phyloP scores from a whole-genome alignment of 1,284 basidiomycete genomes.

The Heliocybe sulcata region DNA sequence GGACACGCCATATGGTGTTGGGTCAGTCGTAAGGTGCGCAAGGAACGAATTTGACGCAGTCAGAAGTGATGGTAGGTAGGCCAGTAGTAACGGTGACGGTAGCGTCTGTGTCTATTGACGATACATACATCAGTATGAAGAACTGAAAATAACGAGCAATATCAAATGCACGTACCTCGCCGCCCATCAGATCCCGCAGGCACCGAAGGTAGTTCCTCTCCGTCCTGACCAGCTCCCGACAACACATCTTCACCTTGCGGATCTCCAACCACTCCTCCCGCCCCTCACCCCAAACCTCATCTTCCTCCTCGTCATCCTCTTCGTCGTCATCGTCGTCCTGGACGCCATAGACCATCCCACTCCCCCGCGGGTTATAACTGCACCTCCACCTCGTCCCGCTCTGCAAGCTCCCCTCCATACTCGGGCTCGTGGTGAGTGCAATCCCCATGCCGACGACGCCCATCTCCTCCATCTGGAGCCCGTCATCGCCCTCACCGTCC shows the following conservation, averaged over 20 bases:
- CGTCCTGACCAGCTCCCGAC: constrained; percentile 57
- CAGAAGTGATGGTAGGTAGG: constrained; percentile 43
- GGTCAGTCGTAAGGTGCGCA: constrained; percentile 43
- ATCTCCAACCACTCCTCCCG: constrained; percentile 42
- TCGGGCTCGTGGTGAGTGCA: not conserved
- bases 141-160: constrained; percentile 3
- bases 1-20: constrained; percentile 54
- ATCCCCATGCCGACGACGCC: not conserved
- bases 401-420: not conserved
- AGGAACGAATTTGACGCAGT: constrained; percentile 40
- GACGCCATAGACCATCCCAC: not conserved
- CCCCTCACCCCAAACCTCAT: constrained; percentile 12
- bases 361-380: not conserved
- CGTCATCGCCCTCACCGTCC: not conserved
- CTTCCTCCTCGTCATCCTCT: constrained; percentile 14
- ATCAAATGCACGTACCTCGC: constrained; percentile 25
- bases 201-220: constrained; percentile 55
- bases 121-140: constrained; percentile 2
- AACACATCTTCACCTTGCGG: constrained; percentile 48
- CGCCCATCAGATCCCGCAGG: constrained; percentile 34
- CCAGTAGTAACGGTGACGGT: constrained; percentile 46
- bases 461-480: not conserved
- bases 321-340: constrained; percentile 4
- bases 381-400: not conserved
- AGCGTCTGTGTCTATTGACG: constrained; percentile 26